Evolutionary conservation across 768 basidiomycete genomes (phyloP).

Genomic region (Phylloporus rhodoxanthus): DNA sequence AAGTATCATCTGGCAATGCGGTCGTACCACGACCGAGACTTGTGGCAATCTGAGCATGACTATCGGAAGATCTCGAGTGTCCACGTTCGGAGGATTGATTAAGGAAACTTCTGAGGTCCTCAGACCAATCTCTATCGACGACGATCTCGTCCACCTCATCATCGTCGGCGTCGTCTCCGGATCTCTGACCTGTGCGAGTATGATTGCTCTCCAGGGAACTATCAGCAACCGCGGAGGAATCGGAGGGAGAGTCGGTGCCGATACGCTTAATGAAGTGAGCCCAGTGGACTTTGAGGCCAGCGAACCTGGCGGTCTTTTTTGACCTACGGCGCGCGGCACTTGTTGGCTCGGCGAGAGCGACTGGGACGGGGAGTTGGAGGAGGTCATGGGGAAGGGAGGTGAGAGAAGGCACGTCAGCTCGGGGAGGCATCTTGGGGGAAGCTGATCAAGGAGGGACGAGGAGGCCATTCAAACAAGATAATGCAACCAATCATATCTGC

Average conservation of each 20-base stretch:
- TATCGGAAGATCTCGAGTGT: slow-evolving; percentile 47
- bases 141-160: slow-evolving; percentile 64
- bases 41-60: slow-evolving; percentile 31
- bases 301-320: slow-evolving; percentile 37
- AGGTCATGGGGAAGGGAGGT: slow-evolving; percentile 11
- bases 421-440: slow-evolving; percentile 6
- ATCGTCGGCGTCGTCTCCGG: slow-evolving; percentile 29
- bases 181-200: slow-evolving; percentile 14
- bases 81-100: slow-evolving; percentile 48
- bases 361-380: slow-evolving; percentile 39
- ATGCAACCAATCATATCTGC: neutral
- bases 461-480: slow-evolving; percentile 4
- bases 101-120: slow-evolving; percentile 49
- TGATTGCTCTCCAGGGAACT: slow-evolving; percentile 40
- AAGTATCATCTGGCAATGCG: slow-evolving; percentile 32
- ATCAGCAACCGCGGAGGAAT: slow-evolving; percentile 47
- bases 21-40: slow-evolving; percentile 36
- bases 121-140: slow-evolving; percentile 66
- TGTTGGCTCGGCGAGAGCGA: slow-evolving; percentile 27
- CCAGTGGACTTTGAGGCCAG: slow-evolving; percentile 40
- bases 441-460: neutral
- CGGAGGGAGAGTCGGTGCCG: slow-evolving; percentile 53
- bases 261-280: slow-evolving; percentile 48
- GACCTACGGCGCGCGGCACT: slow-evolving; percentile 24
- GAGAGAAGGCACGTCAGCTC: neutral